Evolutionary conservation across 495 filamentous ascomycete genomes (phyloP).

Genomic region (Trichocladium uniseriatum): DNA sequence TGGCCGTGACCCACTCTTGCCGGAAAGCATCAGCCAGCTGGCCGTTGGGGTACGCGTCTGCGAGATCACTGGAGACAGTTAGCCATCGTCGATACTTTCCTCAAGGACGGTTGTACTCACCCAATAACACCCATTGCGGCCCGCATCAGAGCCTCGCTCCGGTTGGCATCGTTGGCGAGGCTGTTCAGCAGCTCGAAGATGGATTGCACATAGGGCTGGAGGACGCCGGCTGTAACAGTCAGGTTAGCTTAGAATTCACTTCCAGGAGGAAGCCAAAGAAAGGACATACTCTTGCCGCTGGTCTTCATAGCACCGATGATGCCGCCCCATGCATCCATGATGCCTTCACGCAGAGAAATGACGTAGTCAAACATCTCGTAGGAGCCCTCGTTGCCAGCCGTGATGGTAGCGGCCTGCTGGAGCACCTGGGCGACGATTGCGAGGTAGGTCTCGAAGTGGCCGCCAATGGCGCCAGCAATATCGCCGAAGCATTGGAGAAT

Average conservation of each 20-base stretch:
- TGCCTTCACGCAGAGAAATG: conserved; percentile 86
- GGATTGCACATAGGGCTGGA: conserved; percentile 69
- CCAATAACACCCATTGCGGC: conserved; percentile 94
- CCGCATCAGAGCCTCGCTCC: conserved; percentile 84
- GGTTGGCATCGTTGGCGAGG: conserved; percentile 70
- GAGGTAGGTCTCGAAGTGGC: conserved; percentile 86
- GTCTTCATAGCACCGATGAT: conserved; percentile 87
- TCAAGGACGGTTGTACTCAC: conserved; percentile 41
- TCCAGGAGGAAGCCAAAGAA: background rate
- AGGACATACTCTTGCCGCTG: conserved; percentile 61
- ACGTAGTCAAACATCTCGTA: conserved; percentile 96
- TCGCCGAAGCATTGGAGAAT: conserved; percentile 97
- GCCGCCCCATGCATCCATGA: conserved; percentile 98
- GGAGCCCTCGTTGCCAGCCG: conserved; percentile 55
- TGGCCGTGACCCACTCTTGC: conserved; percentile 74
- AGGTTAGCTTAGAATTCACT: conserved; percentile 14
- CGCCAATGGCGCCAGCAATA: conserved; percentile 90
- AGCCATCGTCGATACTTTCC: background rate
- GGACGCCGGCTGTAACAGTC: conserved; percentile 46
- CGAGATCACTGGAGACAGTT: conserved; percentile 60
- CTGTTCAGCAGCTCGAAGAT: conserved; percentile 84
- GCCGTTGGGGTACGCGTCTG: conserved; percentile 86
- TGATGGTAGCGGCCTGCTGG: conserved; percentile 80
- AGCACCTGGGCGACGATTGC: conserved; percentile 86
- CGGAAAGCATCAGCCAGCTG: conserved; percentile 77